These are phyloP conservation scores for Ustilago hordei DNA, from an alignment of 1,284 basidiomycete genomes.

Conservation along the genomic window DNA sequence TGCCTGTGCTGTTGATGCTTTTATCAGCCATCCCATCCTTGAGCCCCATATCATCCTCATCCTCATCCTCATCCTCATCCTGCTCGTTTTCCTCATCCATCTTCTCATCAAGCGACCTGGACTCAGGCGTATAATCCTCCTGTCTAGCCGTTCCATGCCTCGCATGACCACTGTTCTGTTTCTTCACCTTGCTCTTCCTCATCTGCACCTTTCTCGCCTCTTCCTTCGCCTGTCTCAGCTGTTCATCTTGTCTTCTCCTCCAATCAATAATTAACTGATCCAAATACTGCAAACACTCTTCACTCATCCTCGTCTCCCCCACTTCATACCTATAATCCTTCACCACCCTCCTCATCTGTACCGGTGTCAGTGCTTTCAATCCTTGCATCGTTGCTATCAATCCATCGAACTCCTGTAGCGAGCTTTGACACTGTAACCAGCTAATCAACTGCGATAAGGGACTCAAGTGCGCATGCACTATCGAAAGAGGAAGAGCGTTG, in stretches of 20 bases:
- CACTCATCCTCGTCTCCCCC: constrained; percentile 88
- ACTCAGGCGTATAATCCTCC: constrained; percentile 33
- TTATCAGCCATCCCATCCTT: constrained; percentile 20
- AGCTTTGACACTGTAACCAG: constrained; percentile 81
- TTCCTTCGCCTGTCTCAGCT: constrained; percentile 32
- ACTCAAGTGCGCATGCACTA: constrained; percentile 80
- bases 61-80: constrained; percentile 18
- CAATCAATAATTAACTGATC: constrained; percentile 94
- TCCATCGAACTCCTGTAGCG: constrained; percentile 79
- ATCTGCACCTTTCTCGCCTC: constrained; percentile 30
- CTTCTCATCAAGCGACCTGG: constrained; percentile 21
- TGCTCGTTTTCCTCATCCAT: constrained; percentile 4
- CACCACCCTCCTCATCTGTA: constrained; percentile 93
- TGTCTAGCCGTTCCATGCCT: constrained; percentile 58
- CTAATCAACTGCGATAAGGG: constrained; percentile 86
- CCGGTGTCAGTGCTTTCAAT: constrained; percentile 86
- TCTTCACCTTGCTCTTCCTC: constrained; percentile 36
- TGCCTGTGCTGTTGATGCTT: constrained; percentile 44
- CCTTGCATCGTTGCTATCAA: constrained; percentile 90
- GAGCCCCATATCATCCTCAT: constrained; percentile 9
- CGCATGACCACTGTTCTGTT: constrained; percentile 36
- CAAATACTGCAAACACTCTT: constrained; percentile 93
- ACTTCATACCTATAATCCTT: constrained; percentile 96
- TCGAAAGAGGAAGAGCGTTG: constrained; percentile 82
- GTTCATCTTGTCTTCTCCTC: constrained; percentile 75